These are phyloP conservation scores for Endoconidiophora laricicola DNA, from an alignment of 2,329 filamentous ascomycete species.

Conservation along the genomic window DNA sequence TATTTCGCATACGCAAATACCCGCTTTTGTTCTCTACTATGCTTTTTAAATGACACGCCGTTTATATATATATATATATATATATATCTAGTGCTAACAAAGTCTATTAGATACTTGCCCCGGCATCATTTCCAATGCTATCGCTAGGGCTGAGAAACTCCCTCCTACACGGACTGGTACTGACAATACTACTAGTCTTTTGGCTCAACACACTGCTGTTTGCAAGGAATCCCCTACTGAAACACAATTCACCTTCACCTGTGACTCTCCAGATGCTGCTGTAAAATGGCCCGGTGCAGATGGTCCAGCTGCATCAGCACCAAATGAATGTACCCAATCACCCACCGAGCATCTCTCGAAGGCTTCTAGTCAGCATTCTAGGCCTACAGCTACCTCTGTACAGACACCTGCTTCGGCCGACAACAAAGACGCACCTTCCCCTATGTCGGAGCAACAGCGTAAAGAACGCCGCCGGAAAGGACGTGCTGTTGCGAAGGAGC, in stretches of 20 bases:
- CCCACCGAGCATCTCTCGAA: not conserved
- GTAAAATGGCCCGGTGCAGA: constrained; percentile 48
- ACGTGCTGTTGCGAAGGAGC: constrained; percentile 51
- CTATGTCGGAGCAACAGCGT: constrained; percentile 12
- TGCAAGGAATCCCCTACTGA: constrained; percentile 51
- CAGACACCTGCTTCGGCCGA: not conserved
- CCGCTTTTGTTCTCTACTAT: not conserved
- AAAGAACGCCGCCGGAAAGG: constrained; percentile 38
- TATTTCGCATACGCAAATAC: not conserved
- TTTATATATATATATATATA: too few species aligned
- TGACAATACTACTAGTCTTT: constrained; percentile 62
- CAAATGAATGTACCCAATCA: constrained; percentile 14
- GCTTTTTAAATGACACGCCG: not conserved
- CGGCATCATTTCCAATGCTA: constrained; percentile 83
- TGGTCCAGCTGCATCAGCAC: constrained; percentile 16
- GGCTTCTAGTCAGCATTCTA: not conserved
- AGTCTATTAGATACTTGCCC: constrained; percentile 18
- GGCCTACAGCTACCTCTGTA: not conserved
- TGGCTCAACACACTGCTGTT: constrained; percentile 48
- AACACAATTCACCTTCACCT: constrained; percentile 91
- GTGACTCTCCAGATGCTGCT: constrained; percentile 71
- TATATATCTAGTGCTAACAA: too few species aligned
- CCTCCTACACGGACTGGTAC: constrained; percentile 26
- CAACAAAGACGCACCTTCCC: not conserved
- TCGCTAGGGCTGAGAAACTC: constrained; percentile 68